These are phyloP conservation scores for Backusella tarrabulga DNA, from an alignment of 192 early-diverging fungal species.

Conservation along the genomic window DNA sequence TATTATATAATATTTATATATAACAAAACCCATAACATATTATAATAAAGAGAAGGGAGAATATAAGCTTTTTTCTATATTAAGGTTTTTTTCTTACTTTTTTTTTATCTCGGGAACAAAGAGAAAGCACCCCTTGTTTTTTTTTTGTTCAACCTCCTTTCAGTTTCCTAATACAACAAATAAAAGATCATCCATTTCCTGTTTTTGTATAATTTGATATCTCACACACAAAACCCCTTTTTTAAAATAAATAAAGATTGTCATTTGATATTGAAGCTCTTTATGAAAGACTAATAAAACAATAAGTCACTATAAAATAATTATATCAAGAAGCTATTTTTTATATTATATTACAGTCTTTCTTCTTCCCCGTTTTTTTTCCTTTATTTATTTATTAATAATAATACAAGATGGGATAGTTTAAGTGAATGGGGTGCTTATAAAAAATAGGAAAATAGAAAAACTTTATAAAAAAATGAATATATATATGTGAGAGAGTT, in stretches of 20 bases:
- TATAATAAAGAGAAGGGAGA: not conserved
- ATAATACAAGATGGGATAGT: not conserved
- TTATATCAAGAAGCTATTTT: not conserved
- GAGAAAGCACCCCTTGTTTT: not conserved
- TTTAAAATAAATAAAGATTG: not conserved
- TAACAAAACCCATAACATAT: not conserved
- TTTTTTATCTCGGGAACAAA: not conserved
- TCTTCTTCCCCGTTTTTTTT: not conserved
- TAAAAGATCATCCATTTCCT: not conserved
- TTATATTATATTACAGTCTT: not conserved
- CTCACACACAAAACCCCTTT: not conserved
- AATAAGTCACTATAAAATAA: not conserved
- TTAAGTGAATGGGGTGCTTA: not conserved
- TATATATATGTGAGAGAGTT: not conserved
- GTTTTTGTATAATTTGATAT: not conserved
- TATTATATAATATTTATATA: not conserved
- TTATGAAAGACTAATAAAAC: not conserved
- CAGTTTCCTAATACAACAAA: constrained; percentile 1
- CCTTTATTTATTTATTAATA: not conserved
- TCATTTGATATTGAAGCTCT: not conserved
- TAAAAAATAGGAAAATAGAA: not conserved
- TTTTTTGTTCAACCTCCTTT: not conserved
- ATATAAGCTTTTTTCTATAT: not conserved
- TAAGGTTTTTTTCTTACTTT: not conserved
- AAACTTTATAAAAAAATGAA: not conserved